Conservation (phyloP, 2,329 filamentous ascomycete species). For the Pseudogymnoascus sp. region DNA sequence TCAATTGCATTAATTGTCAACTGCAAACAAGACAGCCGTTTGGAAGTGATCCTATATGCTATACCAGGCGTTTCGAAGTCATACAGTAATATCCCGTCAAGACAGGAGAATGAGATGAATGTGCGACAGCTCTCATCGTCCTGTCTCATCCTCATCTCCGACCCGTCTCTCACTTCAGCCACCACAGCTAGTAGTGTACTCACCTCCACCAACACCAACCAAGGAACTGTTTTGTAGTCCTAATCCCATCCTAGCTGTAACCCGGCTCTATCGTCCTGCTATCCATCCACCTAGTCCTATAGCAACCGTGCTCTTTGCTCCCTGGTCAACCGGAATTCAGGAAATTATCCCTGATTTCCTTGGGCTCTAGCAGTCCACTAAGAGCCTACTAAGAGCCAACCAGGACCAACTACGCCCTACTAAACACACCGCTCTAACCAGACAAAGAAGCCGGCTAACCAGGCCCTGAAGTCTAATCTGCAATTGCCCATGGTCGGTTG, state of each 20-base stretch:
- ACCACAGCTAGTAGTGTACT: not conserved
- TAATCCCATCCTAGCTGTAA: not conserved
- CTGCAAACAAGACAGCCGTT: not conserved
- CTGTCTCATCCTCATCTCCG: constrained; percentile 5
- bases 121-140: not conserved
- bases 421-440: not conserved
- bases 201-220: not conserved
- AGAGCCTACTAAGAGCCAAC: not conserved
- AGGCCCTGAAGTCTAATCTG: not conserved
- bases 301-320: not conserved
- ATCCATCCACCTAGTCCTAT: not conserved
- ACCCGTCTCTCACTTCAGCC: not conserved
- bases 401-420: not conserved
- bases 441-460: not conserved
- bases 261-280: not conserved
- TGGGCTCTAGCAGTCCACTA: not conserved
- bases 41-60: not conserved
- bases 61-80: not conserved
- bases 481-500: not conserved
- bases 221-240: not conserved
- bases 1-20: not conserved
- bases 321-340: not conserved
- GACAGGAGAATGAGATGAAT: not conserved
- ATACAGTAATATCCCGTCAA: not conserved
- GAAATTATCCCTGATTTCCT: not conserved